phyloP scores from a whole-genome alignment of 2,329 filamentous ascomycete genomes.

The Pestalotiopsis sp. region DNA sequence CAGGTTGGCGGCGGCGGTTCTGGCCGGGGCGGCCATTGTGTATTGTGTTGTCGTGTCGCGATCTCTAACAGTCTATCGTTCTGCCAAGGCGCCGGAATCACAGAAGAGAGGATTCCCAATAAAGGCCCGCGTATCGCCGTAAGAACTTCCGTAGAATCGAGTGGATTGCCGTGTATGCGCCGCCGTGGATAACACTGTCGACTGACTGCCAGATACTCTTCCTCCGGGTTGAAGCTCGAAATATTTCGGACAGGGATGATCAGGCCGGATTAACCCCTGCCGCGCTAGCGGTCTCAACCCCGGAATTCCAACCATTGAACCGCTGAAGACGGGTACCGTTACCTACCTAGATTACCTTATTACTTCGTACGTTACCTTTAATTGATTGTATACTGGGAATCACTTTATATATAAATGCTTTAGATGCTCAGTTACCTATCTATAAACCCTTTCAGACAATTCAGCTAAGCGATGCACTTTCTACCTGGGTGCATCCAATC shows the following conservation, averaged over 20 bases:
- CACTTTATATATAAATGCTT: no score
- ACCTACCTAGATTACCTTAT: no score
- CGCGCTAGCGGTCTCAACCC: not conserved
- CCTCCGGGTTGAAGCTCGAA: conserved; percentile 3
- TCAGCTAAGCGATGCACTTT: no score
- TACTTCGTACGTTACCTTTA: no score
- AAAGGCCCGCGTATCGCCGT: not conserved
- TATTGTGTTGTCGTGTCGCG: not conserved
- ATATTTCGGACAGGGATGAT: conserved; percentile 11
- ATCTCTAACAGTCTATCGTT: not conserved
- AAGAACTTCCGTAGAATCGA: not conserved
- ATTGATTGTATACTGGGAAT: no score
- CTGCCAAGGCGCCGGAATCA: not conserved
- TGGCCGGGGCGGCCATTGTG: conserved; percentile 7
- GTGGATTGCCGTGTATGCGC: not conserved
- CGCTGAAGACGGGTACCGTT: not conserved
- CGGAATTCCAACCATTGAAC: not conserved
- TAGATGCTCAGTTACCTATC: no score
- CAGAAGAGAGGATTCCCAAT: not conserved
- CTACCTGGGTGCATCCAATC: no score
- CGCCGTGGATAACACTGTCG: not conserved
- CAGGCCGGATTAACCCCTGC: conserved; percentile 12
- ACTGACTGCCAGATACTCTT: not conserved
- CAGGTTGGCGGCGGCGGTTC: conserved; percentile 10
- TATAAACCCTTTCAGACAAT: no score